Percentiles rank a stretch among this genome's conserved stretches.
These are phyloP conservation scores for Clonostachys chloroleuca DNA, from an alignment of 2,329 filamentous ascomycete genomes.

Conservation along the genomic window DNA sequence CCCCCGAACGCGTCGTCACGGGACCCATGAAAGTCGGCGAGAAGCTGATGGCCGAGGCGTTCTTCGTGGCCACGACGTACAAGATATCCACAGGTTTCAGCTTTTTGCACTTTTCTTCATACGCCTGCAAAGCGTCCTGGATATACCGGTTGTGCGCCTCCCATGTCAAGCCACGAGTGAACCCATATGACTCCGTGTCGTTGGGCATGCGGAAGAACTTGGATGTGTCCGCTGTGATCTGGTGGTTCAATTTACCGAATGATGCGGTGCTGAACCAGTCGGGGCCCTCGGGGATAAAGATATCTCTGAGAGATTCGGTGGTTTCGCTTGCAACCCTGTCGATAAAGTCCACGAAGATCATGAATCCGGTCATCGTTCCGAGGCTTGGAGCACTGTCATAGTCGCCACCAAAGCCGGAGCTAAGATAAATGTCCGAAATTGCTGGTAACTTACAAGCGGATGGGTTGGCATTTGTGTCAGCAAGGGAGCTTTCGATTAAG, in stretches of 20 bases:
- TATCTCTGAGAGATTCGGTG: constrained; percentile 12
- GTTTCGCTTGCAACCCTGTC: constrained; percentile 13
- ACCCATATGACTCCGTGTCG: background rate
- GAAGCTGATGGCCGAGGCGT: background rate
- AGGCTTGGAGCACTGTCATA: constrained; percentile 21
- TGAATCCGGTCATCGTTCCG: constrained; percentile 19
- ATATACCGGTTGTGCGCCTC: background rate
- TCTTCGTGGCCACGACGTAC: constrained; percentile 15
- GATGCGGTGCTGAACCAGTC: background rate
- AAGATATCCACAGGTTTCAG: constrained; percentile 11
- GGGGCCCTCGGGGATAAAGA: constrained; percentile 12
- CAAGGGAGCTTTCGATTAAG: too few species aligned
- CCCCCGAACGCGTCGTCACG: background rate
- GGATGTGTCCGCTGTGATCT: constrained; percentile 11
- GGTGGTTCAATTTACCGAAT: constrained; percentile 8
- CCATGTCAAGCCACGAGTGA: background rate
- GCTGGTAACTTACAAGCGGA: constrained; percentile 13
- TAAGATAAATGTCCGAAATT: constrained; percentile 13
- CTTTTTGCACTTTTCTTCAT: background rate
- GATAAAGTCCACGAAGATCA: constrained; percentile 30
- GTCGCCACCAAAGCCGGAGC: constrained; percentile 18
- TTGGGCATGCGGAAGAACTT: constrained; percentile 18
- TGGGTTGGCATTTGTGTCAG: too few species aligned
- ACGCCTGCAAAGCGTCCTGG: background rate
- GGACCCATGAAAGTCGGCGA: background rate